Evolutionary conservation across 192 early-diverging fungal species (phyloP), one percentile per base, ranked within the genome.

Genomic region (Umbelopsis ramanniana): DNA sequence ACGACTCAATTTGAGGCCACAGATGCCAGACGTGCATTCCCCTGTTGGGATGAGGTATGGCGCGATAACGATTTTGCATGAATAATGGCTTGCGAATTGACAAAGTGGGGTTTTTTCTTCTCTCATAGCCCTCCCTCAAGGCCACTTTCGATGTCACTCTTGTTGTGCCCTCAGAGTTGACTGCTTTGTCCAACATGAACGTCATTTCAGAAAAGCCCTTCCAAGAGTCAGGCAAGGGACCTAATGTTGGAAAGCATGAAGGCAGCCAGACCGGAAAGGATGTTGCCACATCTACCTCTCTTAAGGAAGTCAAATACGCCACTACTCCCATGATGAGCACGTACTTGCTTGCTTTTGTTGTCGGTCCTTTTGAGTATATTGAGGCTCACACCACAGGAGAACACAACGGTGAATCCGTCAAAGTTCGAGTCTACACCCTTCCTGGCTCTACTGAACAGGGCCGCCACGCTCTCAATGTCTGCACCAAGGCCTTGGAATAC

Each of bases 1-100:
- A 93, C 92, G 9, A 98, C 97, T 8, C 97, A 99, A 79, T 99
- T 98, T 74, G 95, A 98, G 86, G 87, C 95, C 11, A 96, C 94
- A 22, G 91, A 96, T 76, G 92, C 92, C 33, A 91, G 97, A 68
- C 89, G 93, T 38, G 91, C 92, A 17, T 93, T 99, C 81, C 97
- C 97, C n/a, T 98, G 92, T 79, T 98, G 91, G 90, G 97, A 99
- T 82, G 97, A 98, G 78, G 83, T 84, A 84, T 55, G 54, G 22
- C 29, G 29, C 29, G 29, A 29, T 29, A 29, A 29, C 29, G 1
- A 3, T 29, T 29, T 29, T 29, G 29, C 29, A 29, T 29, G 29
- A n/a, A 29, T 29, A 3, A 29, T 29, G 3, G 29, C 29, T 29
- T 29, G 29, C 29, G 29, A 29, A 2, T 29, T 29, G 3, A 29